Conservation (phyloP, 2,329 filamentous ascomycete genomes). For the Seiridium cupressi region DNA sequence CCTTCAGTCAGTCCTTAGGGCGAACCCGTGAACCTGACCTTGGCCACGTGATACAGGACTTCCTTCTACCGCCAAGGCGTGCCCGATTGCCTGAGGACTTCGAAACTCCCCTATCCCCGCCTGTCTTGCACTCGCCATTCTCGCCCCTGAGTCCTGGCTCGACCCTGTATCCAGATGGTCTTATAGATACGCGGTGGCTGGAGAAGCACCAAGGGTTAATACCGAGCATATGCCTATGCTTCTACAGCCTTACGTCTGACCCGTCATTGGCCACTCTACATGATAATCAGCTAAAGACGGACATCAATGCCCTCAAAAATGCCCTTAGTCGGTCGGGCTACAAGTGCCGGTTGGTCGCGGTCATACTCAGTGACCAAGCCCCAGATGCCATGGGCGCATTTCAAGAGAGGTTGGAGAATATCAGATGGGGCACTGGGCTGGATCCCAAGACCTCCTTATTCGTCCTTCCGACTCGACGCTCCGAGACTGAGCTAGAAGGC, state of each 20-base stretch:
- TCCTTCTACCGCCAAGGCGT: constrained; percentile 56
- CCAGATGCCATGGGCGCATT: constrained; percentile 53
- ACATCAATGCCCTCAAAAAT: constrained; percentile 76
- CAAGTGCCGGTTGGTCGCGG: constrained; percentile 74
- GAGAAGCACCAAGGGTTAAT: constrained; percentile 84
- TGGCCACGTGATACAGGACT: constrained; percentile 38
- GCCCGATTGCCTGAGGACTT: constrained; percentile 51
- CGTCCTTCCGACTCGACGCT: constrained; percentile 74
- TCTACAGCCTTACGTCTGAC: constrained; percentile 75
- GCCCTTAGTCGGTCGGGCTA: constrained; percentile 69
- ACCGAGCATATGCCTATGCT: constrained; percentile 76
- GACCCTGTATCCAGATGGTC: constrained; percentile 81
- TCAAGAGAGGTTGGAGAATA: constrained; percentile 71
- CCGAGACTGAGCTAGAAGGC: constrained; percentile 67
- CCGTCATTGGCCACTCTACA: constrained; percentile 71
- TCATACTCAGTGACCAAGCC: constrained; percentile 72
- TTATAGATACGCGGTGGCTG: constrained; percentile 80
- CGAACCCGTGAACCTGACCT: neutral
- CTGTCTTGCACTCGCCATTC: constrained; percentile 81
- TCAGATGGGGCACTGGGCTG: constrained; percentile 75
- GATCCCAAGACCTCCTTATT: constrained; percentile 81
- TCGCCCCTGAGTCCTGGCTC: constrained; percentile 86
- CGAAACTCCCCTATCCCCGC: constrained; percentile 43
- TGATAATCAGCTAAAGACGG: constrained; percentile 84
- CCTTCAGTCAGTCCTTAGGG: too few relatives aligned